Percentiles rank a stretch among this genome's conserved stretches.
These are phyloP conservation scores for Saccharomycopsis amapae DNA, from an alignment of 805 yeast genomes.

Conservation along the genomic window DNA sequence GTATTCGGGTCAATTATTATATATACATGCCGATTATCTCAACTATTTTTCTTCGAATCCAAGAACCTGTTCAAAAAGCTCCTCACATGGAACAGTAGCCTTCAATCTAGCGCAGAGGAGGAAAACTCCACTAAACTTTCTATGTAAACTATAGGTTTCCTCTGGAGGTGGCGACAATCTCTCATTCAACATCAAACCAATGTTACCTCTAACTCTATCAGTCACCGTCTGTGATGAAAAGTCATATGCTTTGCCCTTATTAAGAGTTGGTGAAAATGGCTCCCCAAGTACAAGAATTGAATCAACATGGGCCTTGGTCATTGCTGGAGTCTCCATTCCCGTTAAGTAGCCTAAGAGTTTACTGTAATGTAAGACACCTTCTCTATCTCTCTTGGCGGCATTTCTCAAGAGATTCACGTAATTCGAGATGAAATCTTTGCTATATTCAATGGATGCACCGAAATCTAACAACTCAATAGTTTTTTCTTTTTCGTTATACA, in stretches of 20 bases:
- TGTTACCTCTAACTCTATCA: conserved; percentile 82
- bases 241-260: conserved; percentile 49
- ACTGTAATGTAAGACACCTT: conserved; percentile 57
- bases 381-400: conserved; percentile 63
- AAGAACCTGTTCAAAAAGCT: conserved; percentile 69
- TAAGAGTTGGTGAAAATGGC: conserved; percentile 62
- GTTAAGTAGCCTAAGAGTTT: conserved; percentile 78
- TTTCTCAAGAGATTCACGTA: conserved; percentile 70
- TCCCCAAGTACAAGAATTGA: conserved; percentile 88
- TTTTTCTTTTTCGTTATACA: conserved; percentile 63
- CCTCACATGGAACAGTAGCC: conserved; percentile 76
- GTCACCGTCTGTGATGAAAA: conserved; percentile 86
- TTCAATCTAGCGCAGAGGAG: conserved; percentile 78
- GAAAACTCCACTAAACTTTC: conserved; percentile 92
- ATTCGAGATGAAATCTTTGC: conserved; percentile 55
- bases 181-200: conserved; percentile 83
- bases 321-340: conserved; percentile 78
- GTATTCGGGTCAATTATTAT: too few species aligned
- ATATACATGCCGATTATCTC: neutral
- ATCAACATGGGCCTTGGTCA: conserved; percentile 90
- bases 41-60: conserved; percentile 33
- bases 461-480: conserved; percentile 86
- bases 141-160: conserved; percentile 92
- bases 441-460: conserved; percentile 86
- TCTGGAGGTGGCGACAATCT: conserved; percentile 96